These are phyloP conservation scores for Mycotypha africana DNA, from an alignment of 371 early-diverging fungal genomes.

Conservation along the genomic window DNA sequence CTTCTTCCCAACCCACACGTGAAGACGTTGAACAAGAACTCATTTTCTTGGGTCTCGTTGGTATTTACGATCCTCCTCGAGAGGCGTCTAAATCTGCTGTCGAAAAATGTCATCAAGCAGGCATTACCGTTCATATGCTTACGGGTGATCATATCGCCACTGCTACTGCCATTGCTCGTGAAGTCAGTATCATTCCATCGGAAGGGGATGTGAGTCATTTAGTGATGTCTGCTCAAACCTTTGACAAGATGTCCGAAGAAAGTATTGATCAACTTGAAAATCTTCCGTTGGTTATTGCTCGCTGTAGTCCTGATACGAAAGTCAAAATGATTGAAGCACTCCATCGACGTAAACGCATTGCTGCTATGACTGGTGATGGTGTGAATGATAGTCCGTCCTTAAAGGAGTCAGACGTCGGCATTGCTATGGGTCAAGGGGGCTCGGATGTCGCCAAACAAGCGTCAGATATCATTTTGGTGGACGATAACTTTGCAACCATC, in stretches of 20 bases:
- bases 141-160: slow-evolving; percentile 78
- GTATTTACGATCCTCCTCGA: slow-evolving; percentile 73
- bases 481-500: slow-evolving; percentile 69
- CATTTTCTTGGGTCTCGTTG: slow-evolving; percentile 88
- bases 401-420: slow-evolving; percentile 66
- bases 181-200: slow-evolving; percentile 57
- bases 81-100: slow-evolving; percentile 59
- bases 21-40: slow-evolving; percentile 59
- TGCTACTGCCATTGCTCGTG: slow-evolving; percentile 67
- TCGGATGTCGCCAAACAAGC: slow-evolving; percentile 75
- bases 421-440: slow-evolving; percentile 70
- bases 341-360: slow-evolving; percentile 46
- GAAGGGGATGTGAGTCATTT: slow-evolving; percentile 18
- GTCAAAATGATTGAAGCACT: slow-evolving; percentile 66
- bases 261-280: slow-evolving; percentile 33
- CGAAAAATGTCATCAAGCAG: slow-evolving; percentile 57
- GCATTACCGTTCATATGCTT: slow-evolving; percentile 77
- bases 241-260: slow-evolving; percentile 48
- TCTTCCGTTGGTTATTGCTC: slow-evolving; percentile 66
- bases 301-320: slow-evolving; percentile 77
- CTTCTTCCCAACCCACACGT: slow-evolving; percentile 11
- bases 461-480: slow-evolving; percentile 51
- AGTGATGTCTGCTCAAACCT: slow-evolving; percentile 26
- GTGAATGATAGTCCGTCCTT: slow-evolving; percentile 88
- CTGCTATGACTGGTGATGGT: slow-evolving; percentile 84